Conservation (phyloP, 2,329 filamentous ascomycete genomes). For the Knufia fluminis region DNA sequence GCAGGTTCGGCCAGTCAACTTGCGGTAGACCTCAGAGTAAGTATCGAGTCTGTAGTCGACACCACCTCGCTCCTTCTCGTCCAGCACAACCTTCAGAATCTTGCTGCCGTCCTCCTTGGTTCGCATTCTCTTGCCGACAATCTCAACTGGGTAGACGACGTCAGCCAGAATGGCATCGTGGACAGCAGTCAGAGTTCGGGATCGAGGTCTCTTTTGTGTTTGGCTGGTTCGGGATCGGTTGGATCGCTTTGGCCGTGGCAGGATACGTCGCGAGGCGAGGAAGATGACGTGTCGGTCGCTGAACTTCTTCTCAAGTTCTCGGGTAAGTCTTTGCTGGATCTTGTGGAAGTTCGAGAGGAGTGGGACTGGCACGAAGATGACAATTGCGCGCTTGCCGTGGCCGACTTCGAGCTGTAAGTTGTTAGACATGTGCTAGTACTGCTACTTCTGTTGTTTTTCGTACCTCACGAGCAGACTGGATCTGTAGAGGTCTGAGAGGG, state of each 20-base stretch:
- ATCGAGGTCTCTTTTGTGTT: constrained; percentile 97
- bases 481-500: constrained; percentile 93
- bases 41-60: constrained; percentile 99
- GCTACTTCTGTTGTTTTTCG: neutral
- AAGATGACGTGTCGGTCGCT: constrained; percentile 99
- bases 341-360: constrained; percentile 98
- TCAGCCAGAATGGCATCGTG: constrained; percentile 97
- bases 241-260: constrained; percentile 97
- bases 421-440: neutral
- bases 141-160: constrained; percentile 99
- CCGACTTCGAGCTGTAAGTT: constrained; percentile 89
- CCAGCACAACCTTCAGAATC: constrained; percentile 96
- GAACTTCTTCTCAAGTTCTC: constrained; percentile 99
- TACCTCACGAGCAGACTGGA: constrained; percentile 99
- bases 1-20: constrained; percentile 91
- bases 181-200: constrained; percentile 93
- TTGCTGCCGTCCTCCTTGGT: constrained; percentile 99
- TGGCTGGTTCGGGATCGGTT: constrained; percentile 91
- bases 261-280: constrained; percentile 96
- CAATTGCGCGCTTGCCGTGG: constrained; percentile 99
- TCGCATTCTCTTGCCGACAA: constrained; percentile 96
- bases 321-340: constrained; percentile 98
- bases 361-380: constrained; percentile 99
- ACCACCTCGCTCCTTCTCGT: constrained; percentile 99
- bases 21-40: constrained; percentile 99